Evolutionary conservation across 129 eudicot species (phyloP), one percentile per base, ranked within the genome.

Genomic region (Flaveria trinervia): DNA sequence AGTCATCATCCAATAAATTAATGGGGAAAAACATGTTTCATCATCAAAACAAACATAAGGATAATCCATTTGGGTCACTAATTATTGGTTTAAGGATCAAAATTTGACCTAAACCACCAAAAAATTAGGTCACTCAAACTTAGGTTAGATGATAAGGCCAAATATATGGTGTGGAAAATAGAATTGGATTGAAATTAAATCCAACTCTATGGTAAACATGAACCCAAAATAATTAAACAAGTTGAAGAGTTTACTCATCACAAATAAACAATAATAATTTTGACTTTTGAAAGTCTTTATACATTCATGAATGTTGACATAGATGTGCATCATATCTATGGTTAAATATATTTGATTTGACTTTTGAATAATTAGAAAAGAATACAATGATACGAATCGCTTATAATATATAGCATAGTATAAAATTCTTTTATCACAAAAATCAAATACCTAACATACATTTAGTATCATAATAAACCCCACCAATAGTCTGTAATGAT

Each of bases 1-100:
- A 73, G 79, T 80, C 79, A 54, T 59, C 77, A 43, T 80, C 79
- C 69, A 65, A 65, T 80, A 23, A 52, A 65, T 52, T 25, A 73
- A 39, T 3, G 20, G 25, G 56, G 26, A 41, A 28, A 36, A 41
- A 25, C 77, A 65, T 51, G 15, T 25, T 66, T 65, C 74, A 43
- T 80, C 44, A 15, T 44, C 50, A 26, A 65, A 56, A 73, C 79
- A 52, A 80, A 49, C 77, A 65, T 72, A 79, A 71, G 68, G 49
- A 79, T 51, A 79, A 79, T 60, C 72, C 67, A 30, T 2, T 70
- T 62, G 64, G 46, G 77, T n/a, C 78, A 64, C 78, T 64, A 62
- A 65, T 65, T n/a, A 65, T 33, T 51, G 18, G 23, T 71, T 66
- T 43, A 52, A 54, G 79, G 61, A 73, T 80, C 71, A 56, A 65